A percentile compares a stretch with the other conserved stretches of the same genome.
Evolutionary conservation across 2,329 filamentous ascomycete species (phyloP).

Genomic region (Arthrobotrys sinensis): DNA sequence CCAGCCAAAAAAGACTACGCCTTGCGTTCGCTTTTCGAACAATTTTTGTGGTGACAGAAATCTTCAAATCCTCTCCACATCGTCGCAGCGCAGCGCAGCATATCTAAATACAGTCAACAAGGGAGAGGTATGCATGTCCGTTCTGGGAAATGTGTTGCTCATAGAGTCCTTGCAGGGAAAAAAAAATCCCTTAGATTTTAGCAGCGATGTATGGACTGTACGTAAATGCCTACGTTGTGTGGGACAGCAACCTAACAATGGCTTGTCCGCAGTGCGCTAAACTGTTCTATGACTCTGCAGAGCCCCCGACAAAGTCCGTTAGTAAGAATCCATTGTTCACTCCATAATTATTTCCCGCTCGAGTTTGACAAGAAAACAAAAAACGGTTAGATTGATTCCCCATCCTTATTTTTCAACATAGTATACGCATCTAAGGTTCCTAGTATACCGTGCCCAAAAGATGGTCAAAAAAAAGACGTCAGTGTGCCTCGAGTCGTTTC

Average conservation of each 20-base stretch:
- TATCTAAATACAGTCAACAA: conserved; percentile 21
- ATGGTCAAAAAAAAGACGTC: conserved; percentile 25
- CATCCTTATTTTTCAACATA: conserved; percentile 4
- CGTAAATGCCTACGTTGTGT: conserved; percentile 29
- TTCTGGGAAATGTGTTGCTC: conserved; percentile 43
- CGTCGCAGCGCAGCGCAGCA: conserved; percentile 24
- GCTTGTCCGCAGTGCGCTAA: conserved; percentile 21
- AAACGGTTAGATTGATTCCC: neutral
- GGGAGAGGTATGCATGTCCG: conserved; percentile 15
- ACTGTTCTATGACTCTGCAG: conserved; percentile 17
- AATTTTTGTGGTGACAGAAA: conserved; percentile 10
- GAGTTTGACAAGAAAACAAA: conserved; percentile 1
- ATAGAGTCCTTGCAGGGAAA: neutral
- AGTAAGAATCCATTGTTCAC: conserved; percentile 11
- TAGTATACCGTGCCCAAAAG: neutral
- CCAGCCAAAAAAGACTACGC: conserved; percentile 24
- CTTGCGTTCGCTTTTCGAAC: conserved; percentile 30
- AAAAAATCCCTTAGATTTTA: conserved; percentile 23
- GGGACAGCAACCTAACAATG: conserved; percentile 28
- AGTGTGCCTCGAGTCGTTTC: conserved; percentile 47
- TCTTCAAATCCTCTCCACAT: conserved; percentile 27
- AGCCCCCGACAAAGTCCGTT: conserved; percentile 3
- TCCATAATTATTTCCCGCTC: neutral
- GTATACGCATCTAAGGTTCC: neutral
- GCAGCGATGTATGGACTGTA: conserved; percentile 36